phyloP scores from a whole-genome alignment of 495 filamentous ascomycete species.

The Neurospora africana region DNA sequence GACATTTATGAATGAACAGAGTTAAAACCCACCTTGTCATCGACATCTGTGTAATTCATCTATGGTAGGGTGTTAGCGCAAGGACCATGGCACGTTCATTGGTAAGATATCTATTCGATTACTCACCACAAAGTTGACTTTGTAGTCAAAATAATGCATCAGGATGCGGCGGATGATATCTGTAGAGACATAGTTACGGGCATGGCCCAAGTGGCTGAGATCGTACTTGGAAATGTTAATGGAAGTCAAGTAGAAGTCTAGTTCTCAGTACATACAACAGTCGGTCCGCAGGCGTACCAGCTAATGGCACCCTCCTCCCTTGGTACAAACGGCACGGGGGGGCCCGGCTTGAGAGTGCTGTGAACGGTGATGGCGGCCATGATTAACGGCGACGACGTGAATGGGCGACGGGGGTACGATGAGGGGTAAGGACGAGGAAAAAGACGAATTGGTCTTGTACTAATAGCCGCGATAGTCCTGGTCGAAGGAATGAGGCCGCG shows the following conservation, averaged over 20 bases:
- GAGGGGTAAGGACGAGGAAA: background rate
- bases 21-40: constrained; percentile 59
- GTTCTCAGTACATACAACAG: constrained; percentile 27
- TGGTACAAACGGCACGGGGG: constrained; percentile 67
- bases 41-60: constrained; percentile 90
- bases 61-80: background rate
- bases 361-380: constrained; percentile 52
- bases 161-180: constrained; percentile 88
- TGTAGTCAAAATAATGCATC: constrained; percentile 73
- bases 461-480: background rate
- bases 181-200: constrained; percentile 86
- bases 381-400: constrained; percentile 1
- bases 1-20: background rate
- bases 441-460: constrained; percentile 6
- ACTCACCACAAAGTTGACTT: constrained; percentile 65
- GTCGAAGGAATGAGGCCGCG: constrained; percentile 4
- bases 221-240: background rate
- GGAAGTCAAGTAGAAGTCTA: background rate
- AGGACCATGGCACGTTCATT: background rate
- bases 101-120: background rate
- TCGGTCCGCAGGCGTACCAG: constrained; percentile 90
- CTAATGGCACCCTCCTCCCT: constrained; percentile 62
- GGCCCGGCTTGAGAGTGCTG: constrained; percentile 64
- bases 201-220: constrained; percentile 26
- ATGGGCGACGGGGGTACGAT: background rate